Base-by-base conservation (phyloP, 257 asterid genomes). In the Solanum neorickii region DNA sequence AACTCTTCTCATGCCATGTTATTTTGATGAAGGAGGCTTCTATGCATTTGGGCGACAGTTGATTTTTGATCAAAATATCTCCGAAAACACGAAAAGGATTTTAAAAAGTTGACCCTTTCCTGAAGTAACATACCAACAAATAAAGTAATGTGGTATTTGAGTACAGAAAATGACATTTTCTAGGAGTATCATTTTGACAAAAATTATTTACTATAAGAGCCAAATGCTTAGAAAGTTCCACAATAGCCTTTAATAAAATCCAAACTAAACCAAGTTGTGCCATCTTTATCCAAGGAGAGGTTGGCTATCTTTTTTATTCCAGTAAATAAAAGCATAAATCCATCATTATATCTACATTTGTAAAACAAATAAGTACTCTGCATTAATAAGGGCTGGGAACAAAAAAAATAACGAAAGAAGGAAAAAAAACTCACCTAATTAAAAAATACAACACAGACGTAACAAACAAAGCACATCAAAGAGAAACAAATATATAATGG, bases 41-140 rank as follows among this genome's bases (percentile, higher is more conserved):
- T 90, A 94, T 2, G 94, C 89, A 87, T 95, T 95, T 9, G 95
- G 98, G n/a, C 96, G 94, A 95, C 93, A 16, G 97, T 94, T 72
- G 94, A 92, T 60, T 92, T 94, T 87, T 94, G 96, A 47, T 93
- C 94, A 86, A 88, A 91, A 89, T 95, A 95, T 84, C 94, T 92
- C 96, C 96, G 94, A 91, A 89, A 92, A 82, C 68, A 39, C 41
- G 5, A 44, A 9, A 77, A 14, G 25, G 84, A 31, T 9, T 14
- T 25, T 77, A 5, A 77, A 23, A 44, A 14, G 25, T 77, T 41
- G 13, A 59, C 62, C 37, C 83, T 77, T n/a, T 77, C 39, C 35
- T 14, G 9, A 41, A 44, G 13, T 14, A 44, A 25, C 65, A 77
- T 29, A 44, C 84, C 46, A 44, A 29, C 2, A 29, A 29, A 29